Base-by-base conservation (phyloP, 2,329 filamentous ascomycete species). In the Botrytis elliptica region DNA sequence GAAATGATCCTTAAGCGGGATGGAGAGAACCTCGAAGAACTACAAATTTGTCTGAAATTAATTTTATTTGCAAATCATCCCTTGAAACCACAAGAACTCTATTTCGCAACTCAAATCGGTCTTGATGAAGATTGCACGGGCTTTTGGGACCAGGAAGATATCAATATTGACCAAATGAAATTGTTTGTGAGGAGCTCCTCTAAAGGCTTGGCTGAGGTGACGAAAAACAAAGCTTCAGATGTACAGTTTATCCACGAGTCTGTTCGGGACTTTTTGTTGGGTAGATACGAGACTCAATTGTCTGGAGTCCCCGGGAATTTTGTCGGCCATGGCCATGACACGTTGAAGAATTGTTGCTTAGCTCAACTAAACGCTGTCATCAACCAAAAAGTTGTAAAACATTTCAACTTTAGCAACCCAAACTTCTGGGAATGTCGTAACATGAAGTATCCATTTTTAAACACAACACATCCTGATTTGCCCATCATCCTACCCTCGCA, bases 11-110 rank as follows among this genome's bases (percentile, higher is more conserved):
- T 79, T 75, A 68, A 42, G 78, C 82, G 86, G 25, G 87, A 91
- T 70, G 29, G 72, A 0, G 55, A 81, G 0, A 82, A 87, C 8
- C 79, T 80, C 65, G 79, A 85, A 0, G 79, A 83, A 0, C 75
- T 89, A 0, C 72, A 83, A 0, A 75, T 87, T 0, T 88, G 84
- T 44, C 74, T 90, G 0, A 83, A 86, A 33, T 90, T 85, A 85
- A 81, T 91, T 0, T 80, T 90, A 0, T 89, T 84, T 38, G 82
- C 88, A 22, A 72, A 36, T 69, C 74, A 75, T 64, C 76, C 76
- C 64, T 63, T 77, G n/a, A 77, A 77, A 36, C 76, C 72, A n/a
- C 71, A 75, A 25, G 77, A 77, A 38, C 74, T 78, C 38, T 79
- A 79, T 44, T 78, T 76, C 38, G 77, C 77, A 25, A 68, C 78